A percentile compares a stretch with the other conserved stretches of the same genome.
phyloP scores from a whole-genome alignment of 2,329 filamentous ascomycete genomes.

The Raffaelea arxii region DNA sequence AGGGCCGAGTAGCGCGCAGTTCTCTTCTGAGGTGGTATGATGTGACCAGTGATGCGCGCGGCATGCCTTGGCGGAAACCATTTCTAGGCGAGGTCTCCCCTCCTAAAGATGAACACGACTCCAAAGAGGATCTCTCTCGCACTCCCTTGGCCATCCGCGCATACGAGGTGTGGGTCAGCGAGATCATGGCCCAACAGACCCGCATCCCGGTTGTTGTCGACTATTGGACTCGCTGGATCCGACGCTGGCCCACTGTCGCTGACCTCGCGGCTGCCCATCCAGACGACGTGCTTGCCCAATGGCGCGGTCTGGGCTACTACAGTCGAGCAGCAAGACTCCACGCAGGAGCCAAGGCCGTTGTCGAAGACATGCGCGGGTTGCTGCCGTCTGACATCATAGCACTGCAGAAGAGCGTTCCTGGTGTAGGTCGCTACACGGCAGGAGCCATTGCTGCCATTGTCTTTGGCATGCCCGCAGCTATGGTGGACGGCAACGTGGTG shows the following conservation, averaged over 20 bases:
- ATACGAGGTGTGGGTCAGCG: conserved; percentile 58
- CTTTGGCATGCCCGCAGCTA: conserved; percentile 47
- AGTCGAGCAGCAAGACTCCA: conserved; percentile 53
- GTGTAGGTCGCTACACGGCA: conserved; percentile 53
- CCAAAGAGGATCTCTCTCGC: neutral
- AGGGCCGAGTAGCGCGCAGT: conserved; percentile 19
- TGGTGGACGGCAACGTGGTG: conserved; percentile 56
- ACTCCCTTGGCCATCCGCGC: conserved; percentile 39
- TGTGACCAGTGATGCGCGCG: conserved; percentile 31
- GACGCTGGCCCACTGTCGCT: conserved; percentile 47
- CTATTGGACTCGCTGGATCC: conserved; percentile 55
- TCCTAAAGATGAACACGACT: conserved; percentile 16
- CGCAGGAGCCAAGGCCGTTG: conserved; percentile 42
- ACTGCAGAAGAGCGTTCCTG: conserved; percentile 42
- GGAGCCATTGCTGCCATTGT: conserved; percentile 54
- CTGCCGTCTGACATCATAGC: conserved; percentile 36
- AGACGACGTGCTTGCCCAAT: conserved; percentile 48
- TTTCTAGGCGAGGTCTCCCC: too few species aligned
- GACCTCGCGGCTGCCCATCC: conserved; percentile 42
- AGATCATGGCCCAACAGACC: conserved; percentile 60
- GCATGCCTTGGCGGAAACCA: conserved; percentile 49
- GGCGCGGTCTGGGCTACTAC: conserved; percentile 56
- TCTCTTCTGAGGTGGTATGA: conserved; percentile 44
- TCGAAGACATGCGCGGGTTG: conserved; percentile 35
- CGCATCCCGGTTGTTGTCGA: conserved; percentile 51